Base-by-base conservation (phyloP, 805 yeast species). In the Candida nemodendra region DNA sequence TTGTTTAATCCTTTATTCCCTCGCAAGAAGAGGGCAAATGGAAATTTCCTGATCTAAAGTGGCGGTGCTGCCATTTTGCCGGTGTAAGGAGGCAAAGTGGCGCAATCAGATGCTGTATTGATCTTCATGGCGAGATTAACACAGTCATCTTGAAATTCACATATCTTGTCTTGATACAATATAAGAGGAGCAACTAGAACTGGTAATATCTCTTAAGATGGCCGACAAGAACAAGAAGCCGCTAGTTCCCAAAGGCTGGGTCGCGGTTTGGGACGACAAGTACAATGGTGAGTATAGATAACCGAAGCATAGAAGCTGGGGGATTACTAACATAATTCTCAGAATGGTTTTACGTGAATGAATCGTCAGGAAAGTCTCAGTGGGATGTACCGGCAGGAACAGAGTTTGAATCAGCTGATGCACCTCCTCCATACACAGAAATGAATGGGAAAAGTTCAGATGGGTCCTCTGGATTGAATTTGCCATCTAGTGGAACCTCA, bases 331-430 rank as follows among this genome's bases (percentile, higher is more conserved):
- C 42, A 32, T n/a, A 14, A 13, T 13, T 3, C 17, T 9, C 15
- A 49, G 62, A 58, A 72, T 87, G 81, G 80, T 91, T 81, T 60
- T 91, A 80, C 54, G 95, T 91, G n/a, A 70, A 88, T 51, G 64
- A 84, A 47, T 54, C 69, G 12, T 76, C 86, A 11, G 82, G 84
- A 42, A 68, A 77, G 48, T 86, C 96, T 0, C 96, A 89, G 61
- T 91, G 98, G 98, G 95, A 86, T 36, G 78, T 80, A 11, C 97
- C 96, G 12, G 41, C 44, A 9, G 83, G 83, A 1, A 76, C 86
- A 0, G 57, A 49, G 2, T 73, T 74, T 56, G 60, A 65, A 8
- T 38, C 45, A 4, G 51, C 41, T 4, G 62, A 51, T 7, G 60
- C 53, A 3, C 68, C 69, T 2, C 80, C 81, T 12, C 47, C 57